Evolutionary conservation across 73 alveolate species (phyloP).

Genomic region (Stentor roeselii): DNA sequence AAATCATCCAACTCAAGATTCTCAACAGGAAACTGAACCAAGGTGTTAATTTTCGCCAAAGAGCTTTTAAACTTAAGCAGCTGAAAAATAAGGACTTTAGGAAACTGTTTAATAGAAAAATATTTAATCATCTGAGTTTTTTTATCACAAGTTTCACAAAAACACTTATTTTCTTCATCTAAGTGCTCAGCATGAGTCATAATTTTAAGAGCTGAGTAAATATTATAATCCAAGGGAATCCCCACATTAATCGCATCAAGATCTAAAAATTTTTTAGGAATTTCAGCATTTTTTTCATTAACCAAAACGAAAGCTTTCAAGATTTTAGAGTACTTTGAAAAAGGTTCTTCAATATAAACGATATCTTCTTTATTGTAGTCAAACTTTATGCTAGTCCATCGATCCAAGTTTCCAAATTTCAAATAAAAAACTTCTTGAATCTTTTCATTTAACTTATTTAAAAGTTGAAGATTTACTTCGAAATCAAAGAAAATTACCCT

Average conservation of each 20-base stretch:
- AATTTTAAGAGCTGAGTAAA: background rate
- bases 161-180: conserved; percentile 90
- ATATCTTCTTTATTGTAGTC: background rate
- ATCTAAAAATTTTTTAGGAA: too few relatives aligned
- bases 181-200: conserved; percentile 56
- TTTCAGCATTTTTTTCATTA: background rate
- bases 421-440: background rate
- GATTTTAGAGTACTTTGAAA: too few relatives aligned
- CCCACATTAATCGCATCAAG: background rate
- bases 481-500: background rate
- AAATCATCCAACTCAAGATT: conserved; percentile 47
- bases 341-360: too few relatives aligned
- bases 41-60: conserved; percentile 44
- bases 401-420: too few relatives aligned
- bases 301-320: background rate
- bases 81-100: conserved; percentile 72
- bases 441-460: background rate
- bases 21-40: conserved; percentile 66
- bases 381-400: too few relatives aligned
- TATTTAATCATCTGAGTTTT: conserved; percentile 80
- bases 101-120: conserved; percentile 77
- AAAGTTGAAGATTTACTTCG: background rate
- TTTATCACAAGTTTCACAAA: conserved; percentile 84
- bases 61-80: conserved; percentile 78
- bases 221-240: background rate